Conservation (phyloP, 2,329 filamentous ascomycete genomes). For the Pezicula radicicola region DNA sequence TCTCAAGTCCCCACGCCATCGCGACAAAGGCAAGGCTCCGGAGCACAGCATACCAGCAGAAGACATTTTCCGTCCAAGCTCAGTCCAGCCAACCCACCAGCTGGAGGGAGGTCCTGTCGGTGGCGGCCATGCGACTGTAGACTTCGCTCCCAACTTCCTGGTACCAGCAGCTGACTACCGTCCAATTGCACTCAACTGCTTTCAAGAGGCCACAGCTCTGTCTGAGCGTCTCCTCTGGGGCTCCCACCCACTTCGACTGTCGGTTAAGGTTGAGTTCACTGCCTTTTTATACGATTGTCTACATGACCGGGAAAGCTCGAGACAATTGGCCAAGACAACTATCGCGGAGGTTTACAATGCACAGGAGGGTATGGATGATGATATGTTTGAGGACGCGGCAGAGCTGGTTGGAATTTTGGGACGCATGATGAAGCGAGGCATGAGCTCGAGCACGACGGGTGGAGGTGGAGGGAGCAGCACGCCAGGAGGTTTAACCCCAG, state of each 20-base stretch:
- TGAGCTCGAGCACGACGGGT: constrained; percentile 17
- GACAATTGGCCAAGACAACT: constrained; percentile 74
- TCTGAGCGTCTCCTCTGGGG: constrained; percentile 78
- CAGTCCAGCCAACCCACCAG: constrained; percentile 28
- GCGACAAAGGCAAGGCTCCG: constrained; percentile 26
- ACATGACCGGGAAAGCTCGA: constrained; percentile 74
- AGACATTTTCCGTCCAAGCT: constrained; percentile 21
- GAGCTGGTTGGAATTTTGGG: constrained; percentile 83
- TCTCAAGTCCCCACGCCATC: constrained; percentile 26
- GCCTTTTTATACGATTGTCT: constrained; percentile 93
- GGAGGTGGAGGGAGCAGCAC: constrained; percentile 10
- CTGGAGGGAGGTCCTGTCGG: constrained; percentile 43
- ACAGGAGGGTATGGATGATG: constrained; percentile 88
- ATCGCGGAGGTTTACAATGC: constrained; percentile 91
- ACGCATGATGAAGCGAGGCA: constrained; percentile 80
- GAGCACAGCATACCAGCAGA: constrained; percentile 16
- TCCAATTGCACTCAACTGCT: constrained; percentile 76
- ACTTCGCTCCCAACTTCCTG: constrained; percentile 67
- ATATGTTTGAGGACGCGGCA: constrained; percentile 90
- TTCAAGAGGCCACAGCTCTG: constrained; percentile 71
- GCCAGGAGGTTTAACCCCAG: constrained; percentile 4
- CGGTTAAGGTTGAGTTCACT: constrained; percentile 86
- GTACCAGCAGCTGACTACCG: constrained; percentile 79
- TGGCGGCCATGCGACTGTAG: constrained; percentile 28
- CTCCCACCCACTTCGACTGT: constrained; percentile 84